phyloP scores from a whole-genome alignment of 208 protist genomes.

The Tritrichomonas musculus region DNA sequence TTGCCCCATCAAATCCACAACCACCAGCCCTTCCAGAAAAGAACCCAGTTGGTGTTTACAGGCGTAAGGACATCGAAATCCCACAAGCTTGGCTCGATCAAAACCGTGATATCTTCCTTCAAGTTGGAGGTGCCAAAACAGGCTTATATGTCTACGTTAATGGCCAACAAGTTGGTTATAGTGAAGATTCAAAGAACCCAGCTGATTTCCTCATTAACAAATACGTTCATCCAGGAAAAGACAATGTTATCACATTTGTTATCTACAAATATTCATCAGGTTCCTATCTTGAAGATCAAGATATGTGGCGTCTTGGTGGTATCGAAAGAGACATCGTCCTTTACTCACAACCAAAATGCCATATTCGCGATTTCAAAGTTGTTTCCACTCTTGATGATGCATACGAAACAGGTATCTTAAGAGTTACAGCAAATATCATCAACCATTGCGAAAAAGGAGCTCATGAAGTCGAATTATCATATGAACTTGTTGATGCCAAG shows the following conservation, averaged over 20 bases:
- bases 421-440: no score
- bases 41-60: conserved; percentile 51
- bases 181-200: not conserved
- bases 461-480: no score
- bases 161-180: not conserved
- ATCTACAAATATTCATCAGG: no score
- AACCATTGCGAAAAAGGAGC: no score
- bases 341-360: no score
- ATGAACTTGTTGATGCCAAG: no score
- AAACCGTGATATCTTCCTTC: conserved; percentile 27
- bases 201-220: not conserved
- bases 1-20: conserved; percentile 25
- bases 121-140: conserved; percentile 35
- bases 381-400: no score
- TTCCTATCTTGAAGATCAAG: no score
- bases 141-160: not conserved
- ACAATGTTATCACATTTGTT: conserved; percentile 46
- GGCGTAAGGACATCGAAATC: conserved; percentile 38
- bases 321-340: conserved; percentile 37
- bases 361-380: conserved; percentile 31
- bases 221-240: conserved; percentile 35
- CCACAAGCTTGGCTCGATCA: conserved; percentile 42
- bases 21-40: conserved; percentile 31
- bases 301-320: no score
- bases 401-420: no score